Conservation (phyloP, 805 yeast genomes). For the Saccharomycopsis javanensis region DNA sequence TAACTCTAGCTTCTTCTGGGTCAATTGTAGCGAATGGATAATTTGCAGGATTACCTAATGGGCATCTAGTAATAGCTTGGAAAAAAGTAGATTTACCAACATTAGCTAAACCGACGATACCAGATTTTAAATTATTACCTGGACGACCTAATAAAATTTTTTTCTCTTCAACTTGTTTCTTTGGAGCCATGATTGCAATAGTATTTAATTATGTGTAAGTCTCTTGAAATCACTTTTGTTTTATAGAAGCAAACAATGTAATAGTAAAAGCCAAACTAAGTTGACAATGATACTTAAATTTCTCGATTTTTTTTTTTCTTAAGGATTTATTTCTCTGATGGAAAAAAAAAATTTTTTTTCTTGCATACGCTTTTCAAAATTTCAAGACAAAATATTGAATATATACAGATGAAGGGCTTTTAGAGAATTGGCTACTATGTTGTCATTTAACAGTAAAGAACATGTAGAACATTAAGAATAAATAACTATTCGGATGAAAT, state of each 20-base stretch:
- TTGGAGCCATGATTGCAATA: slow-evolving; percentile 56
- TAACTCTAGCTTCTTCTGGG: slow-evolving; percentile 95
- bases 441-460: not conserved
- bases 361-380: not conserved
- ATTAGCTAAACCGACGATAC: slow-evolving; percentile 88
- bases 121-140: slow-evolving; percentile 64
- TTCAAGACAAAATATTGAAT: not conserved
- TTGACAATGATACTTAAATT: not conserved
- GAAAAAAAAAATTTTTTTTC: no score
- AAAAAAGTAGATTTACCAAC: slow-evolving; percentile 96
- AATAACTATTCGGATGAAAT: no score
- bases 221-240: not conserved
- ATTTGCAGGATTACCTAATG: slow-evolving; percentile 93
- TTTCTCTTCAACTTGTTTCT: slow-evolving; percentile 58
- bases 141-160: slow-evolving; percentile 79
- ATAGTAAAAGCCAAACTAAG: no score
- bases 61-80: slow-evolving; percentile 91
- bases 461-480: no score
- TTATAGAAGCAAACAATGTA: not conserved
- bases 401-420: not conserved
- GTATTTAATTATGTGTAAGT: not conserved
- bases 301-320: not conserved
- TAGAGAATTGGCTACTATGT: not conserved
- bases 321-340: not conserved
- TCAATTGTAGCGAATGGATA: slow-evolving; percentile 97